These are phyloP conservation scores for Xylariaceae sp. DNA, from an alignment of 2,329 filamentous ascomycete genomes.

Conservation along the genomic window DNA sequence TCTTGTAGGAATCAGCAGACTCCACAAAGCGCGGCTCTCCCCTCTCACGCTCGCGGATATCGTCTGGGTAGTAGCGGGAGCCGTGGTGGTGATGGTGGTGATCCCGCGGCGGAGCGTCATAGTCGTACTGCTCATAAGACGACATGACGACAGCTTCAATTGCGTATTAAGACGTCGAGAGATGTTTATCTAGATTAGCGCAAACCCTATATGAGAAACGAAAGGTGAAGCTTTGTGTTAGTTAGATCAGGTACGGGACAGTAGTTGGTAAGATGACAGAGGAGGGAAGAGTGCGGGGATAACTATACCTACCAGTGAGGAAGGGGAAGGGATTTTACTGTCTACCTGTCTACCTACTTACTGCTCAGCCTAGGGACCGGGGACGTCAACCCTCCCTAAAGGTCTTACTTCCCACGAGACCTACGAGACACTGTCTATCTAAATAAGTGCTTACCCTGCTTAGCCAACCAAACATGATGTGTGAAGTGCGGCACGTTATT, in stretches of 20 bases:
- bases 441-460: no score
- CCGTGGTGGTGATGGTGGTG: slow-evolving; percentile 18
- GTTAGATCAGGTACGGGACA: slow-evolving; percentile 1
- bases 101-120: slow-evolving; percentile 43
- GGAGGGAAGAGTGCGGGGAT: slow-evolving; percentile 4
- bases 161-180: no score
- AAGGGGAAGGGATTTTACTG: not conserved
- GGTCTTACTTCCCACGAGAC: no score
- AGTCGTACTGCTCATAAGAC: slow-evolving; percentile 53
- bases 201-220: slow-evolving; percentile 1
- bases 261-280: not conserved
- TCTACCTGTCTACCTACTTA: not conserved
- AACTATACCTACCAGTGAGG: not conserved
- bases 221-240: not conserved
- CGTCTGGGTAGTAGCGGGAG: slow-evolving; percentile 46
- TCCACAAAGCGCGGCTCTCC: slow-evolving; percentile 51
- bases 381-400: not conserved
- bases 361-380: not conserved
- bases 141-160: slow-evolving; percentile 32
- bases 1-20: slow-evolving; percentile 42
- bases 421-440: no score
- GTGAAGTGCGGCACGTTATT: no score
- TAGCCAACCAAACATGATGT: no score
- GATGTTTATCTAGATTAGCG: slow-evolving; percentile 1
- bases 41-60: slow-evolving; percentile 38